phyloP scores from a whole-genome alignment of 2,329 filamentous ascomycete species.

The Blastomyces parvus region DNA sequence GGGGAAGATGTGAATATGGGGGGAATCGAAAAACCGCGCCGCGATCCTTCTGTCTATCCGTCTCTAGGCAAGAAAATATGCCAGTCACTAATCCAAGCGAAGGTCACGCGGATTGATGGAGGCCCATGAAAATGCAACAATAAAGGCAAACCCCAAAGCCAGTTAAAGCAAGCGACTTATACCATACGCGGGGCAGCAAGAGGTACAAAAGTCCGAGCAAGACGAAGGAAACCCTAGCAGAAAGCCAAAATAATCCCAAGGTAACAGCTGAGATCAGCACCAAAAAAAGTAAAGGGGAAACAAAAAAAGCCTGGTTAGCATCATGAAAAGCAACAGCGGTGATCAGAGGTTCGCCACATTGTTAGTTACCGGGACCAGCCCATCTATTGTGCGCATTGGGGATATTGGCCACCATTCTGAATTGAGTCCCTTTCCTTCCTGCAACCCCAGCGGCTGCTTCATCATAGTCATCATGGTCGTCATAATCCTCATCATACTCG shows the following conservation, averaged over 20 bases:
- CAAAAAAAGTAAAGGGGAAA: background rate
- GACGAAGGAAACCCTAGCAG: no score
- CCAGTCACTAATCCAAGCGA: background rate
- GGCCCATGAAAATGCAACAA: background rate
- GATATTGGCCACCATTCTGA: slow-evolving; percentile 8
- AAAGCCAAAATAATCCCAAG: background rate
- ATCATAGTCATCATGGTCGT: background rate
- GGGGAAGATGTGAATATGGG: background rate
- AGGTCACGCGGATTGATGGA: background rate
- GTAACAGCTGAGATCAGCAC: background rate
- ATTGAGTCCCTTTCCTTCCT: slow-evolving; percentile 6
- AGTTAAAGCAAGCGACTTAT: background rate
- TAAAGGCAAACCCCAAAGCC: background rate
- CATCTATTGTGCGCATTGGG: background rate
- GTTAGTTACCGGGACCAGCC: slow-evolving; percentile 3
- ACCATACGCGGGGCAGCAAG: background rate
- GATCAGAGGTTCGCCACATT: background rate
- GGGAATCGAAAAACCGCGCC: background rate
- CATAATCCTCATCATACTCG: background rate
- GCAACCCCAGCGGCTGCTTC: background rate
- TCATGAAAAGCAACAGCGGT: background rate
- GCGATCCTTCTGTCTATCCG: background rate
- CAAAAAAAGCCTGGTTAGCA: background rate
- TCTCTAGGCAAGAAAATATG: background rate
- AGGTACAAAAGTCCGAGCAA: background rate